These are phyloP conservation scores for Aspergillus fructus DNA, from an alignment of 2,329 filamentous ascomycete genomes.

Conservation along the genomic window DNA sequence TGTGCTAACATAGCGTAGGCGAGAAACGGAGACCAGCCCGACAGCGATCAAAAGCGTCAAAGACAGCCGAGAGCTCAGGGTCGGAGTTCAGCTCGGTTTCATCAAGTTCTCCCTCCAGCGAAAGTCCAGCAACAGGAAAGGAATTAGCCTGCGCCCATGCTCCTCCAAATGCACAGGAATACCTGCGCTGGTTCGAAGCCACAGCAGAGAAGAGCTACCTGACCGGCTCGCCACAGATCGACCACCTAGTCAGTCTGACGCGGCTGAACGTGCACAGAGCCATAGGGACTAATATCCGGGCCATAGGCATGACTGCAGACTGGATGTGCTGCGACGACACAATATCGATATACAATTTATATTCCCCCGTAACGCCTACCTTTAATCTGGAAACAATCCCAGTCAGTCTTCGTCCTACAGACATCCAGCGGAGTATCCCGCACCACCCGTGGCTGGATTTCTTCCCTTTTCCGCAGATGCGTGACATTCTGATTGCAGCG, in stretches of 20 bases:
- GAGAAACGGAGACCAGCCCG: background rate
- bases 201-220: background rate
- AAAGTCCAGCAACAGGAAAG: background rate
- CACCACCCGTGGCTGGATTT: constrained; percentile 44
- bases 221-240: background rate
- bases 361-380: background rate
- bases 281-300: constrained; percentile 27
- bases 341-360: constrained; percentile 24
- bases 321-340: constrained; percentile 23
- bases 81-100: too few relatives aligned
- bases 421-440: constrained; percentile 33
- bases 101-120: too few relatives aligned
- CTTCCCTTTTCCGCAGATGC: constrained; percentile 33
- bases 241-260: constrained; percentile 31
- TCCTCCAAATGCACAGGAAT: constrained; percentile 2
- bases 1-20: background rate
- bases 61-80: too few relatives aligned
- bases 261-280: constrained; percentile 39
- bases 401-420: constrained; percentile 34
- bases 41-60: too few relatives aligned
- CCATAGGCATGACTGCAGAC: constrained; percentile 26
- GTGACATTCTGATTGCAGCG: constrained; percentile 39
- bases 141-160: background rate
- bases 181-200: constrained; percentile 9
- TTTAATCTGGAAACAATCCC: constrained; percentile 19